Base-by-base conservation (phyloP, 192 early-diverging fungal species). In the Linnemannia elongata region DNA sequence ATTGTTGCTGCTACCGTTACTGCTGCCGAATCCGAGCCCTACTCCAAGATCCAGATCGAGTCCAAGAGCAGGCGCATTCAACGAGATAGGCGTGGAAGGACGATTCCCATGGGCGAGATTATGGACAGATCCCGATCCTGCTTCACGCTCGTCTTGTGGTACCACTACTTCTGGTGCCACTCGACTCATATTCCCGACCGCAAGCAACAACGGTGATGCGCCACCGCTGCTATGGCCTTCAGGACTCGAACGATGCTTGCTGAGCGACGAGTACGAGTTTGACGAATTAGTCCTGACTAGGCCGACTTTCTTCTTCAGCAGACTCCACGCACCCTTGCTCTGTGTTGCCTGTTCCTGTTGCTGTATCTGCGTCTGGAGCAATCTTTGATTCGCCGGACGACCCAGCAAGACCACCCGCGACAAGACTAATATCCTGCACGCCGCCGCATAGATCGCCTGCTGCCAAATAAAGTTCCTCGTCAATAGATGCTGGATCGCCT, bases 381-480 rank as follows among this genome's bases (percentile, higher is more conserved):
- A 7, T 13, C 30, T 60, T 33, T 78, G 77, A 3, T 74, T 30
- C 5, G n/a, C 47, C 0, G 83, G 80, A 33, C 69, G 83, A 2
- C 88, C 88, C 30, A 85, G 73, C n/a, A 89, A 75, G 30, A 90
- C 77, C 17, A 90, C 72, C n/a, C 89, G 82, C 15, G 89, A 75
- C 6, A 82, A n/a, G 27, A 49, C 52, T 66, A 90, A 63, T 45
- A 90, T 87, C 41, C 54, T 52, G 77, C 82, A 88, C 15, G 89
- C 72, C 1, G 84, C 82, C 30, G 63, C 17, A 69, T 90, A 89
- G 3, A 83, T 70, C 1, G 83, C 79, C 42, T 74, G 75, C 57
- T 90, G 89, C 81, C 82, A 87, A 17, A 89, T 52, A 80, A 83
- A 83, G 44, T 90, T 90, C 57, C 85, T 74, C 22, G 88, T 87